Conservation (phyloP, 352 stramenopile genomes). For the Globisporangium mamillatum region DNA sequence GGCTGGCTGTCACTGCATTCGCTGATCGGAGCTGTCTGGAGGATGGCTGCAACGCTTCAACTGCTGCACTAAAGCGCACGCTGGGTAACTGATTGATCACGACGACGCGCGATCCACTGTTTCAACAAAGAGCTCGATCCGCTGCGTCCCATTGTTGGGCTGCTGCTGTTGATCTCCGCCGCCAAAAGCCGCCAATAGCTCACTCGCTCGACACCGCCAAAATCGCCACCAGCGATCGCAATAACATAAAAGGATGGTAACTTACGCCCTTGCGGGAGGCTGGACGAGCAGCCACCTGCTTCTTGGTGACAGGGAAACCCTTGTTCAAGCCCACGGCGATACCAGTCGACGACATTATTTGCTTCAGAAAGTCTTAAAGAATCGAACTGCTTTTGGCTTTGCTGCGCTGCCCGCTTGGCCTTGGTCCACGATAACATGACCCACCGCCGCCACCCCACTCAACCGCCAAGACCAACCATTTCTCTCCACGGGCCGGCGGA, state of each 20-base stretch:
- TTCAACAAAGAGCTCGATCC: background rate
- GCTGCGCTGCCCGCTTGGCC: slow-evolving; percentile 7
- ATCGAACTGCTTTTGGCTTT: slow-evolving; percentile 60
- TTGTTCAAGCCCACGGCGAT: slow-evolving; percentile 92
- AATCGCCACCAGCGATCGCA: background rate
- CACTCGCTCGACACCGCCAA: background rate
- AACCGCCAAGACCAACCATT: slow-evolving; percentile 27
- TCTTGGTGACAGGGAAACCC: slow-evolving; percentile 92
- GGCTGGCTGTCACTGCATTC: background rate
- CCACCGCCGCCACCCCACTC: slow-evolving; percentile 1
- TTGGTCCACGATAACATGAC: background rate
- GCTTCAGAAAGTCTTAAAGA: slow-evolving; percentile 87
- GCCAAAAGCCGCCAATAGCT: background rate
- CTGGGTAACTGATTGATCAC: background rate
- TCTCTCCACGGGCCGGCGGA: slow-evolving; percentile 6
- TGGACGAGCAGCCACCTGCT: slow-evolving; percentile 81
- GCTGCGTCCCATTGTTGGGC: background rate
- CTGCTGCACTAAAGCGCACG: background rate
- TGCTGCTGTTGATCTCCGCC: background rate
- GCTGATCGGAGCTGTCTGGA: background rate
- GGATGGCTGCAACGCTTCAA: background rate
- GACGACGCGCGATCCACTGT: background rate
- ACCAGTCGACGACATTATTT: slow-evolving; percentile 90
- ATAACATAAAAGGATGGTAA: slow-evolving; percentile 17
- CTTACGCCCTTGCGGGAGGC: slow-evolving; percentile 90